Conservation (phyloP, 2,329 filamentous ascomycete genomes). For the Arthrobotrys entomopaga region DNA sequence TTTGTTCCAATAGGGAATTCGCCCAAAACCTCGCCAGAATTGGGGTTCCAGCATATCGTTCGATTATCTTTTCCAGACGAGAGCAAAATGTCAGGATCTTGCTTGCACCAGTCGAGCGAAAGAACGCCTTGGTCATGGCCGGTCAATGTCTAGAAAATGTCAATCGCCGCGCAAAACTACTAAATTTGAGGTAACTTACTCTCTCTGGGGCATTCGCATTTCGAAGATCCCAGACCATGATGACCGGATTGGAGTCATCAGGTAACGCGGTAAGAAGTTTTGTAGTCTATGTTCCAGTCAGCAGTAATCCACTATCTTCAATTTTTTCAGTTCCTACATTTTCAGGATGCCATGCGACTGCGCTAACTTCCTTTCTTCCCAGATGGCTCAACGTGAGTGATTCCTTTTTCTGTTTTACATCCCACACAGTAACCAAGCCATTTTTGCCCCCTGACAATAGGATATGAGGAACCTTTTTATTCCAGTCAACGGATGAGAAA, state of each 20-base stretch:
- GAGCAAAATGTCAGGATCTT: conserved; percentile 86
- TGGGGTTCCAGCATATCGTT: conserved; percentile 94
- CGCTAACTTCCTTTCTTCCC: conserved; percentile 90
- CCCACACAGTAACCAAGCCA: conserved; percentile 98
- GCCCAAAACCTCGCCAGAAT: conserved; percentile 85
- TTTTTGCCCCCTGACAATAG: conserved; percentile 91
- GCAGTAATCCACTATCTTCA: conserved; percentile 48
- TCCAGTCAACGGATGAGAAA: conserved; percentile 97
- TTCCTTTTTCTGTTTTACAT: conserved; percentile 97
- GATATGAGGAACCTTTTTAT: conserved; percentile 96
- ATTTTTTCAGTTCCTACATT: conserved; percentile 66
- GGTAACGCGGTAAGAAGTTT: conserved; percentile 93
- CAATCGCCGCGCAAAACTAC: conserved; percentile 35
- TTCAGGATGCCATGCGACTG: conserved; percentile 96
- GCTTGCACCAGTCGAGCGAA: conserved; percentile 92
- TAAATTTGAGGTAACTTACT: conserved; percentile 59
- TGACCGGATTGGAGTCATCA: conserved; percentile 85
- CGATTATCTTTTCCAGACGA: conserved; percentile 97
- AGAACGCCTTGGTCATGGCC: conserved; percentile 95
- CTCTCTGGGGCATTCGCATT: conserved; percentile 93
- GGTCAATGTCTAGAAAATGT: conserved; percentile 72
- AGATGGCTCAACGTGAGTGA: conserved; percentile 90
- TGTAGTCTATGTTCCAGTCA: conserved; percentile 70
- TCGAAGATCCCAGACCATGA: conserved; percentile 91
- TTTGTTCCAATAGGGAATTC: conserved; percentile 99